phyloP scores from a whole-genome alignment of 2,329 filamentous ascomycete genomes.

The Leptographium lundbergii region DNA sequence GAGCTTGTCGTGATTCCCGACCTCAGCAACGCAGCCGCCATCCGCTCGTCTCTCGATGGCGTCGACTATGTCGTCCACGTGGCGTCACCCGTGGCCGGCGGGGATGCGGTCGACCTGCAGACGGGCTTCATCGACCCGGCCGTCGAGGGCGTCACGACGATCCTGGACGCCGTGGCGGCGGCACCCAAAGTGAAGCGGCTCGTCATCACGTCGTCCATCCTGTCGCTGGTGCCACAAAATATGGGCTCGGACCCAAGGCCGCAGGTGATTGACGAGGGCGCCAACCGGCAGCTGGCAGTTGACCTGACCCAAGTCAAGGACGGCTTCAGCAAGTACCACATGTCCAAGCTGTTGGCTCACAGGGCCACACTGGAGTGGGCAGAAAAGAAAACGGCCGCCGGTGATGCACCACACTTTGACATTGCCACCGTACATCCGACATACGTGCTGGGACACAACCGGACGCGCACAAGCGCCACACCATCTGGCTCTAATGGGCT shows the following conservation, averaged over 20 bases:
- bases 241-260: neutral
- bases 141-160: neutral
- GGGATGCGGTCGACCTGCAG: neutral
- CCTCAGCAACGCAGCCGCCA: neutral
- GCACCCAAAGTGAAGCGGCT: neutral
- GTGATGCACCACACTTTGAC: slow-evolving; percentile 1
- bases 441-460: slow-evolving; percentile 8
- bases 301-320: slow-evolving; percentile 2
- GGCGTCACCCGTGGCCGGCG: neutral
- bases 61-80: neutral
- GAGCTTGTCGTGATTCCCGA: neutral
- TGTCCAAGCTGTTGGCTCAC: slow-evolving; percentile 13
- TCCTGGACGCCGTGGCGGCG: neutral
- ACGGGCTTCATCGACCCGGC: neutral
- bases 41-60: neutral
- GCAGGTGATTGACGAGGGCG: neutral
- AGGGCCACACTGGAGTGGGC: slow-evolving; percentile 6
- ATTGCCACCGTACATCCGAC: slow-evolving; percentile 5
- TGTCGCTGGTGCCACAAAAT: neutral
- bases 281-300: neutral
- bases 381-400: neutral
- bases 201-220: slow-evolving; percentile 3
- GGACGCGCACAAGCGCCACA: neutral
- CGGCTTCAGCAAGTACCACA: slow-evolving; percentile 16
- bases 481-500: neutral